Evolutionary conservation across 106 monocot species (phyloP).

Genomic region (Hemerocallis citrina): DNA sequence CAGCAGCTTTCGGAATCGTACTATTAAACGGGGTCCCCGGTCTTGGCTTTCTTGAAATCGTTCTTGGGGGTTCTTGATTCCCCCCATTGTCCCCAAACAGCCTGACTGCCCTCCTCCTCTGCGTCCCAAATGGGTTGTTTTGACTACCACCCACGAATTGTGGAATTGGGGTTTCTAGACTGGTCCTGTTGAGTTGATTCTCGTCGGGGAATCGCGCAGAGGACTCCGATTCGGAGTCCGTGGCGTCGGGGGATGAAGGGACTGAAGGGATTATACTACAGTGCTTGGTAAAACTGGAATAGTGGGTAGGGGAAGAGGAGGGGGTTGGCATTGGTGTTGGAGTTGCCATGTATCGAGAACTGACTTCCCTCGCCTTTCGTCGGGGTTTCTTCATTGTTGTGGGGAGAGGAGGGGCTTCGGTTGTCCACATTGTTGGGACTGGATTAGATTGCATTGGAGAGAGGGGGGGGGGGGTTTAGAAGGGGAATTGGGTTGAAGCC

Average conservation of each 20-base stretch:
- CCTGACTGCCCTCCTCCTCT: slow-evolving; percentile 12
- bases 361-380: slow-evolving; percentile 53
- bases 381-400: slow-evolving; percentile 22
- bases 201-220: slow-evolving; percentile 32
- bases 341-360: slow-evolving; percentile 66
- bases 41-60: slow-evolving; percentile 23
- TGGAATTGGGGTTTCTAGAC: slow-evolving; percentile 35
- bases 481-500: background rate
- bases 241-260: slow-evolving; percentile 21
- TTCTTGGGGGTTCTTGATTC: background rate
- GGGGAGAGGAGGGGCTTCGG: background rate
- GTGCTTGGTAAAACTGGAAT: background rate
- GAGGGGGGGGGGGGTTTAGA: no score
- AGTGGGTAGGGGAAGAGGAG: background rate
- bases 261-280: slow-evolving; percentile 9
- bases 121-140: background rate
- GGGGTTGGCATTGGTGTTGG: slow-evolving; percentile 9
- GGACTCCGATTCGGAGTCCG: slow-evolving; percentile 22
- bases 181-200: slow-evolving; percentile 20
- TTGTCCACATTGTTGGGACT: no score
- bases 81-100: background rate
- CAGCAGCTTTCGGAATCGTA: background rate
- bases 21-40: slow-evolving; percentile 27
- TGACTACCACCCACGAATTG: background rate
- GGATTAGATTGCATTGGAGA: background rate